Evolutionary conservation across 495 filamentous ascomycete genomes (phyloP), one percentile per base, ranked within the genome.

Genomic region (Penicillium bovifimosum): DNA sequence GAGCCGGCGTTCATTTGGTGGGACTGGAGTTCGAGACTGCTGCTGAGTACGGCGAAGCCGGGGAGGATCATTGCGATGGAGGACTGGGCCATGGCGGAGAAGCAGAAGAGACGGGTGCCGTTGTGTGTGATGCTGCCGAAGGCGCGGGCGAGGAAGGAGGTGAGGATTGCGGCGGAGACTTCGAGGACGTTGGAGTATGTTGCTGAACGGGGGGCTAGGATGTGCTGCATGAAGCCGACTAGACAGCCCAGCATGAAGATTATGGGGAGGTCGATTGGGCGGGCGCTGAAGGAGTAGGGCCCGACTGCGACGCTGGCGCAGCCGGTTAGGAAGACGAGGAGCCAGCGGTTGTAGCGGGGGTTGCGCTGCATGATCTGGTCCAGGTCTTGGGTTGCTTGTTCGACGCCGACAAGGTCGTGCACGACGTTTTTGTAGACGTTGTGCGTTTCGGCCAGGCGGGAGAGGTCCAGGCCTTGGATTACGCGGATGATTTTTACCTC

Each of bases 41-140:
- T 86, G 63, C 85, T 88, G 41, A 93, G 73, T 5, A 92, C 86
- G 17, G 84, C 80, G 68, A 88, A 91, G 9, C 91, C 91, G 0
- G 91, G 91, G 2, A 96, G 79, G 53, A 96, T 95, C 47, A 96
- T 78, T 3, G 89, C 91, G 56, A 96, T 95, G 28, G 87, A 84
- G 1, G 88, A 88, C 63, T 96, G 88, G 0, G 90, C 86, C 20
- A 96, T 72, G 0, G 90, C 83, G 1, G 90, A 86, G 68, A 95
- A 96, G 71, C 91, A 96, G 62, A 96, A 96, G 6, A 73, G 55
- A 1, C 78, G 77, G n/a, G 72, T 47, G 16, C 62, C 64, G 20
- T 68, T 58, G 11, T 66, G 56, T 2, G 56, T 50, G 45, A 96
- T 87, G 35, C 86, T 90, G 10, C 90, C 91, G 56, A 96, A 87